Conservation (phyloP, 192 early-diverging fungal species). For the Rhizophagus sp. region DNA sequence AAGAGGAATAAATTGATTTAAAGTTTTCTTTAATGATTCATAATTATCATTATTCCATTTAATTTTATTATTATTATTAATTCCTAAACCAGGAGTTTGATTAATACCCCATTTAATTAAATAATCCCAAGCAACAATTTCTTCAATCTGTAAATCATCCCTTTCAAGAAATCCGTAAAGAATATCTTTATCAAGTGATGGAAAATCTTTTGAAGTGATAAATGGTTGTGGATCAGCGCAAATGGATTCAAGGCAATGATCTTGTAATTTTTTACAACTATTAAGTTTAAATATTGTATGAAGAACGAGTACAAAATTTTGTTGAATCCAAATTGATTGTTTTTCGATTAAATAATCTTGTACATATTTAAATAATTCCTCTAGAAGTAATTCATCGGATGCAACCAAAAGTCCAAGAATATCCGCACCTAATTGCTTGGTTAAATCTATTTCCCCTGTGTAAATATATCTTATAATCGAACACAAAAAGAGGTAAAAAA, state of each 20-base stretch:
- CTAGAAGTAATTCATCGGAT: conserved; percentile 7
- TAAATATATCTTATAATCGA: conserved; percentile 17
- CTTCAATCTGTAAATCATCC: conserved; percentile 13
- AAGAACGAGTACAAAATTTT: conserved; percentile 2
- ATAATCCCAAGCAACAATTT: conserved; percentile 10
- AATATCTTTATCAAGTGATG: neutral
- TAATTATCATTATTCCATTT: conserved; percentile 4
- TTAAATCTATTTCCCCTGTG: neutral
- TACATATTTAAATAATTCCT: neutral
- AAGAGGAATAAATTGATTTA: neutral
- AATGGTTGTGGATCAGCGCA: neutral
- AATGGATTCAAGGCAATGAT: conserved; percentile 9
- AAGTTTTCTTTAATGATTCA: neutral
- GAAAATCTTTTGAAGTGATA: conserved; percentile 10
- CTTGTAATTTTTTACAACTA: conserved; percentile 6
- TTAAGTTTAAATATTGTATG: conserved; percentile 1
- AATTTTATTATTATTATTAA: too few species aligned
- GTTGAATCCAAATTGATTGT: neutral
- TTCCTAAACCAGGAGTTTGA: neutral
- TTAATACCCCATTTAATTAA: conserved; percentile 6
- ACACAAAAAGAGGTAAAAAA: too few species aligned
- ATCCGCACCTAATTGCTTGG: neutral
- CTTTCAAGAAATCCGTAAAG: neutral
- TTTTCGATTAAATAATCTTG: conserved; percentile 27
- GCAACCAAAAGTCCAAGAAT: conserved; percentile 20